Base-by-base conservation (phyloP, 164 flowering plant genomes). In the Berberis vulgaris region DNA sequence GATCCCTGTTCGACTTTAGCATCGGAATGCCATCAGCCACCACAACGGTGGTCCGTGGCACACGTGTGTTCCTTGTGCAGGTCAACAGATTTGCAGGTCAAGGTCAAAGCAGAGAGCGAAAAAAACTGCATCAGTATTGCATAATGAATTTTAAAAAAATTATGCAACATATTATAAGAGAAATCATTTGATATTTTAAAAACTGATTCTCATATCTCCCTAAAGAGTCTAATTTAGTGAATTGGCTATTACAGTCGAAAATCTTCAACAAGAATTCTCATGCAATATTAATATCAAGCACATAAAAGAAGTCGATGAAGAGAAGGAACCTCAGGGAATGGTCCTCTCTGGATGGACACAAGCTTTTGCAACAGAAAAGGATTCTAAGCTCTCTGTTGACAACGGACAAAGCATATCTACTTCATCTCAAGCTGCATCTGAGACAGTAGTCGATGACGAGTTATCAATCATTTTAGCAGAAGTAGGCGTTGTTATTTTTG, bases 321-420 rank as follows among this genome's bases (percentile, higher is more conserved):
- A 93, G 76, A 83, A 87, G 73, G 97, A 89, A 72, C 94, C 96
- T 54, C 97, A 95, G 73, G 91, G 88, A 43, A 89, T 95, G 99
- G 58, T 95, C 73, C 94, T 95, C 52, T 74, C 75, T 52, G 99
- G 99, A 74, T 85, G 94, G 97, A 73, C 77, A 44, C 83, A 73
- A 74, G 67, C 86, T 70, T 78, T 76, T 50, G 53, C 76, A 12
- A 73, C 38, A 41, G 67, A 65, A 46, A 77, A 75, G 69, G 81
- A 76, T 8, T 71, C 70, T 13, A 54, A 71, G 0, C 59, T 71
- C 41, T 40, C 81, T 50, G 49, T 53, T 50, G 73, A 70, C 57
- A 83, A 84, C 67, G 84, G 81, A 57, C 86, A 62, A 38, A 77
- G 79, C 72, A 73, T 90, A 60, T 82, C 90, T 65, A 62, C 62